Evolutionary conservation across 305 asterid genomes (phyloP).

Genomic region (Fraxinus ornus): DNA sequence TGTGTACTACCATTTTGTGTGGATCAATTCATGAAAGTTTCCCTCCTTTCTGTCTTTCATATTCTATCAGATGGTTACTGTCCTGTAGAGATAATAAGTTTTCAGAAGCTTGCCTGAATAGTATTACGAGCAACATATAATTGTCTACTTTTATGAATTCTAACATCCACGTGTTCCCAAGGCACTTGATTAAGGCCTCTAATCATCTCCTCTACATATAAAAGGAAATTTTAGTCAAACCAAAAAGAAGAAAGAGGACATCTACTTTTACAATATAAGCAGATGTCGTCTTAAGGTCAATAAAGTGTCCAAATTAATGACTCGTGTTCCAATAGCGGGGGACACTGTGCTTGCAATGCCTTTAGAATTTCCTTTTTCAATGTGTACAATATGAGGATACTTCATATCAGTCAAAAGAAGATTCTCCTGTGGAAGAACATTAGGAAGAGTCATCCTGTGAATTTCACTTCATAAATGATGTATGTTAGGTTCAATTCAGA

Average conservation of each 20-base stretch:
- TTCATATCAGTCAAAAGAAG: conserved; percentile 49
- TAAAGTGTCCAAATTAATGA: conserved; percentile 61
- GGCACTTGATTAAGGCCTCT: conserved; percentile 77
- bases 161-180: conserved; percentile 90
- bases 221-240: conserved; percentile 21
- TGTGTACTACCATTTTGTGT: no score
- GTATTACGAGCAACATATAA: conserved; percentile 79
- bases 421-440: conserved; percentile 37
- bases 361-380: conserved; percentile 49
- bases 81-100: neutral
- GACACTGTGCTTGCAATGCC: conserved; percentile 33
- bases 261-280: neutral
- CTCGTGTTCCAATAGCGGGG: conserved; percentile 45
- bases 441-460: conserved; percentile 7
- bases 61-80: neutral
- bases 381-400: conserved; percentile 80
- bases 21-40: no score
- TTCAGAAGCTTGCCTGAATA: conserved; percentile 52
- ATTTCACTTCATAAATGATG: conserved; percentile 1
- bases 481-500: neutral
- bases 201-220: conserved; percentile 73
- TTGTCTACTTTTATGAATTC: conserved; percentile 78
- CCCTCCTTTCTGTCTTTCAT: no score
- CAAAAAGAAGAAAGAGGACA: neutral
- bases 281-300: neutral